Conservation (phyloP, 306 rosid species). For the Rubus idaeus region DNA sequence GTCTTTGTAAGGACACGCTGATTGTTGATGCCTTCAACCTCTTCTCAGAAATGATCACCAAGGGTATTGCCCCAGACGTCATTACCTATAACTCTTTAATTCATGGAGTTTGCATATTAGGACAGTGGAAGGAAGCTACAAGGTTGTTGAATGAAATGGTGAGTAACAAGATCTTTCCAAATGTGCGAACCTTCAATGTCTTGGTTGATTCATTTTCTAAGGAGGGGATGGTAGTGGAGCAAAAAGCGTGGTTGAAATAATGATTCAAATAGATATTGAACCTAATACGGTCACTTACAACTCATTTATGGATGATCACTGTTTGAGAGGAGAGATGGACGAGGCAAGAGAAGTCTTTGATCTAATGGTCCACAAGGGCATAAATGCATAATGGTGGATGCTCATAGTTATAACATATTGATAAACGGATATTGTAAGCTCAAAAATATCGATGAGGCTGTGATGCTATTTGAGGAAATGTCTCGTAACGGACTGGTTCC, state of each 20-base stretch:
- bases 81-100: background rate
- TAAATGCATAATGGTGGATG: background rate
- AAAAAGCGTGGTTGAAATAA: background rate
- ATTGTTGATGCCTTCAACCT: conserved; percentile 26
- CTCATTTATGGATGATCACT: background rate
- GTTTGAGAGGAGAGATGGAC: conserved; percentile 1
- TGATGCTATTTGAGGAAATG: conserved; percentile 13
- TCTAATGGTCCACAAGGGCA: background rate
- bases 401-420: conserved; percentile 4
- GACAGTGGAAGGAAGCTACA: background rate
- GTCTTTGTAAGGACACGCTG: conserved; percentile 33
- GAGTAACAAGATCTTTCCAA: background rate
- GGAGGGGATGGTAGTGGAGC: conserved; percentile 3
- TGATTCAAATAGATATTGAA: background rate
- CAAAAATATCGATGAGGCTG: background rate
- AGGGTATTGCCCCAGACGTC: background rate
- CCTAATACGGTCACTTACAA: conserved; percentile 4
- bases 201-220: background rate
- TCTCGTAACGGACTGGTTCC: background rate
- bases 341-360: conserved; percentile 1
- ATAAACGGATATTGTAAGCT: conserved; percentile 10
- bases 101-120: background rate
- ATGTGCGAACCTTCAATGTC: background rate
- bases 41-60: conserved; percentile 28
- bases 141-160: background rate